Percentiles rank a stretch among this genome's conserved stretches.
Conservation (phyloP, 495 filamentous ascomycete genomes). For the Neurospora sp. region DNA sequence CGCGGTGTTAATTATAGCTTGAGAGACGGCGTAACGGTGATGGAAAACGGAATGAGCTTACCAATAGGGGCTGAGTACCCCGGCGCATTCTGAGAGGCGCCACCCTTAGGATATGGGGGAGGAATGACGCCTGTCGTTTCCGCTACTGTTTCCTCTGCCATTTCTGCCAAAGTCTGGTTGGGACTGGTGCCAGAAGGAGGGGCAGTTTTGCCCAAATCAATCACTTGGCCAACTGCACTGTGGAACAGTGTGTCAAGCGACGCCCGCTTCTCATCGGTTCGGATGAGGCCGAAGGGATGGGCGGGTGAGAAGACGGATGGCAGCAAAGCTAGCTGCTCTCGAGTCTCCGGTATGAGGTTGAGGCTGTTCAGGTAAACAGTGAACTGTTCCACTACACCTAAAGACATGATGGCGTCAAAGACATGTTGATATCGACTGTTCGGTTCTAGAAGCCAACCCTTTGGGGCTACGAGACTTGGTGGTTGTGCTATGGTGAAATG, state of each 20-base stretch:
- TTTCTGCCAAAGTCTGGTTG: neutral
- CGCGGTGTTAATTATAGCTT: neutral
- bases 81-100: neutral
- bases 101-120: neutral
- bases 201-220: neutral
- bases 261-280: neutral
- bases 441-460: no score
- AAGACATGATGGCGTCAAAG: neutral
- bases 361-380: conserved; percentile 2
- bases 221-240: neutral
- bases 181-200: neutral
- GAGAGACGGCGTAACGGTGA: neutral
- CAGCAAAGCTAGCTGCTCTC: neutral
- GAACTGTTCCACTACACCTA: neutral
- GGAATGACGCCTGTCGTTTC: neutral
- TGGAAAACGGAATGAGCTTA: neutral
- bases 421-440: neutral
- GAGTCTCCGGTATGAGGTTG: neutral
- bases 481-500: conserved; percentile 1
- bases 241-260: neutral
- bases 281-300: neutral
- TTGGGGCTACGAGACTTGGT: neutral
- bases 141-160: neutral
- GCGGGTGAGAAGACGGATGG: neutral
- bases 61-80: neutral